Conservation (phyloP, 1,284 basidiomycete genomes). For the Peniophora sp. region DNA sequence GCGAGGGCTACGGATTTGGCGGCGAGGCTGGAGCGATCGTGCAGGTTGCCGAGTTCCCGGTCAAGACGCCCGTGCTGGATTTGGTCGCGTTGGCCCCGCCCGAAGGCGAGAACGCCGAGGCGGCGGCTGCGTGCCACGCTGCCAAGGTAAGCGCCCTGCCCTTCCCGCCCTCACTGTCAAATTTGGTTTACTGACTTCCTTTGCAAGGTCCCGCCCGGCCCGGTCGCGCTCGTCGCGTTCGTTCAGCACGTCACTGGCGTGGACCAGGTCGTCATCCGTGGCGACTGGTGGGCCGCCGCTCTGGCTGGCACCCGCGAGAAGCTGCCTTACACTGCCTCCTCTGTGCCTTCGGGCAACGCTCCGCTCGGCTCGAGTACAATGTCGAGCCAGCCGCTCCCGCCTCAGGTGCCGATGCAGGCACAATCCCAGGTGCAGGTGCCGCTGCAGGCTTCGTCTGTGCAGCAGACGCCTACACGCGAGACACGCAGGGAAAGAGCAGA, state of each 20-base stretch:
- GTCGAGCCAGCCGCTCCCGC: conserved; percentile 6
- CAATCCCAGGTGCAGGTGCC: conserved; percentile 17
- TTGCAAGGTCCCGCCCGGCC: conserved; percentile 57
- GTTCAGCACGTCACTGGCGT: conserved; percentile 77
- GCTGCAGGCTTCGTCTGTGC: conserved; percentile 19
- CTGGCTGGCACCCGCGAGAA: conserved; percentile 46
- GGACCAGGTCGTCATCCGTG: conserved; percentile 74
- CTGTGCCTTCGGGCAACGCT: conserved; percentile 13
- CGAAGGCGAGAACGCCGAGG: conserved; percentile 58
- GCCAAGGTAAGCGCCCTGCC: conserved; percentile 60
- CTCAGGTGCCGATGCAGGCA: conserved; percentile 17
- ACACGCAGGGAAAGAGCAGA: no score
- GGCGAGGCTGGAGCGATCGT: conserved; percentile 47
- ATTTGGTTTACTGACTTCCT: no score
- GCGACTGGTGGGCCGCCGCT: conserved; percentile 72
- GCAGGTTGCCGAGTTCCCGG: conserved; percentile 72
- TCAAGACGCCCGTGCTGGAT: conserved; percentile 78
- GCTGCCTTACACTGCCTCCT: conserved; percentile 42
- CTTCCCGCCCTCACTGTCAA: no score
- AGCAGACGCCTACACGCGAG: conserved; percentile 3
- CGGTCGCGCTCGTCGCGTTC: conserved; percentile 73
- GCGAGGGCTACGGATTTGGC: no score
- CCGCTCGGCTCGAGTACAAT: no score
- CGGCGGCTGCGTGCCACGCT: conserved; percentile 31
- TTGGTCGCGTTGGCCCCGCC: conserved; percentile 78